phyloP scores from a whole-genome alignment of 495 filamentous ascomycete species.

The Penicillium robsamsonii region DNA sequence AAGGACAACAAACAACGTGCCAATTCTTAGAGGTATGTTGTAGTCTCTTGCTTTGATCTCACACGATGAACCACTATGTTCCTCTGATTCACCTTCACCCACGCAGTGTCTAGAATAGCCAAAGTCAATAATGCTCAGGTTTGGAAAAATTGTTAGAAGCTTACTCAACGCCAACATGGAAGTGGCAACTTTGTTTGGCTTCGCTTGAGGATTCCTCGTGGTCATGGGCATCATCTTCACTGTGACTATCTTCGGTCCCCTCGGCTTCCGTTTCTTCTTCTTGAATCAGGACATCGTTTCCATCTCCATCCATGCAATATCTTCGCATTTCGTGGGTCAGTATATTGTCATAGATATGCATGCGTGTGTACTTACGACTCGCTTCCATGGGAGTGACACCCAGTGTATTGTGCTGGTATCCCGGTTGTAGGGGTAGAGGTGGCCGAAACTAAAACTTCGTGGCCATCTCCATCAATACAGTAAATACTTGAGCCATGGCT shows the following conservation, averaged over 20 bases:
- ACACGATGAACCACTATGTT: slow-evolving; percentile 34
- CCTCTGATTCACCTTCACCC: slow-evolving; percentile 36
- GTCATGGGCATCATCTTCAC: slow-evolving; percentile 3
- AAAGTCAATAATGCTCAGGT: slow-evolving; percentile 5
- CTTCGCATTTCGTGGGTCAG: slow-evolving; percentile 21
- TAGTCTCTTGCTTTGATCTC: slow-evolving; percentile 50
- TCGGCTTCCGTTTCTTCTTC: slow-evolving; percentile 25
- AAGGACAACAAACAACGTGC: slow-evolving; percentile 60
- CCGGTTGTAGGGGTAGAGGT: slow-evolving; percentile 41
- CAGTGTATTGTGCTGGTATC: slow-evolving; percentile 48
- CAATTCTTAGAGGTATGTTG: slow-evolving; percentile 57
- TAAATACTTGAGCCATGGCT: slow-evolving; percentile 37
- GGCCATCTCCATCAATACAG: slow-evolving; percentile 39
- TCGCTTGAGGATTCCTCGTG: slow-evolving; percentile 16
- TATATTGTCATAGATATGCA: not conserved
- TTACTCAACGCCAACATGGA: slow-evolving; percentile 66
- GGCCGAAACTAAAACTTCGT: slow-evolving; percentile 42
- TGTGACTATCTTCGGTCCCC: slow-evolving; percentile 1
- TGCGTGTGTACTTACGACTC: slow-evolving; percentile 38
- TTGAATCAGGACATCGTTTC: slow-evolving; percentile 45
- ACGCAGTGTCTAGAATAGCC: slow-evolving; percentile 45
- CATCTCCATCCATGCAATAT: slow-evolving; percentile 48
- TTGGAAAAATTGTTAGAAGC: slow-evolving; percentile 9
- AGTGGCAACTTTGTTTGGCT: slow-evolving; percentile 50
- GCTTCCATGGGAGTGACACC: slow-evolving; percentile 49